A percentile compares a stretch with the other conserved stretches of the same genome.
These are phyloP conservation scores for Backusella mclennaniae DNA, from an alignment of 192 early-diverging fungal genomes.

Conservation along the genomic window DNA sequence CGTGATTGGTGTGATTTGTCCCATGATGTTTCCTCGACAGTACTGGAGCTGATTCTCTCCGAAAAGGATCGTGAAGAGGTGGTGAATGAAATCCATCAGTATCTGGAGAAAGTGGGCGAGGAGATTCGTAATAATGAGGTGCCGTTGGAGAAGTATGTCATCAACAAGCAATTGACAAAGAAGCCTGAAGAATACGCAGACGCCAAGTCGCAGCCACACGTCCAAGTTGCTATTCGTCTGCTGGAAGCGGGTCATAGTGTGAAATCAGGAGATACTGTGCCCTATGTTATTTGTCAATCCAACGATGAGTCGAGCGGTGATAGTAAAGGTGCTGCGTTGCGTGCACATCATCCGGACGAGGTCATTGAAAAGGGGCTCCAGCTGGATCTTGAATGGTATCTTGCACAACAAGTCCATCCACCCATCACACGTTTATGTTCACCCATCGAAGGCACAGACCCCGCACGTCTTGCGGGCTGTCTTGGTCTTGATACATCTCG, in stretches of 20 bases:
- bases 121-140: slow-evolving; percentile 69
- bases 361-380: slow-evolving; percentile 53
- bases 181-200: slow-evolving; percentile 89
- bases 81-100: slow-evolving; percentile 75
- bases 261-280: slow-evolving; percentile 87
- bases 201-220: slow-evolving; percentile 87
- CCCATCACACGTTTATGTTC: slow-evolving; percentile 80
- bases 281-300: slow-evolving; percentile 81
- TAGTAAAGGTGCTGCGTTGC: slow-evolving; percentile 52
- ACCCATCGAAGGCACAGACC: slow-evolving; percentile 85
- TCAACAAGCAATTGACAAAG: slow-evolving; percentile 94
- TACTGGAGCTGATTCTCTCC: slow-evolving; percentile 59
- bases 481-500: slow-evolving; percentile 78
- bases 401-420: slow-evolving; percentile 89
- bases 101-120: slow-evolving; percentile 65
- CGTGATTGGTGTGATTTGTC: slow-evolving; percentile 97
- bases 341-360: slow-evolving; percentile 74
- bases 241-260: slow-evolving; percentile 64
- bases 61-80: slow-evolving; percentile 63
- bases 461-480: slow-evolving; percentile 72
- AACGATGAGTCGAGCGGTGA: slow-evolving; percentile 24
- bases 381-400: slow-evolving; percentile 88
- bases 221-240: slow-evolving; percentile 88
- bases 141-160: slow-evolving; percentile 81
- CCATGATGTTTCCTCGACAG: slow-evolving; percentile 81